phyloP scores from a whole-genome alignment of 1,139 yeast genomes.

The Blastobotrys apis region DNA sequence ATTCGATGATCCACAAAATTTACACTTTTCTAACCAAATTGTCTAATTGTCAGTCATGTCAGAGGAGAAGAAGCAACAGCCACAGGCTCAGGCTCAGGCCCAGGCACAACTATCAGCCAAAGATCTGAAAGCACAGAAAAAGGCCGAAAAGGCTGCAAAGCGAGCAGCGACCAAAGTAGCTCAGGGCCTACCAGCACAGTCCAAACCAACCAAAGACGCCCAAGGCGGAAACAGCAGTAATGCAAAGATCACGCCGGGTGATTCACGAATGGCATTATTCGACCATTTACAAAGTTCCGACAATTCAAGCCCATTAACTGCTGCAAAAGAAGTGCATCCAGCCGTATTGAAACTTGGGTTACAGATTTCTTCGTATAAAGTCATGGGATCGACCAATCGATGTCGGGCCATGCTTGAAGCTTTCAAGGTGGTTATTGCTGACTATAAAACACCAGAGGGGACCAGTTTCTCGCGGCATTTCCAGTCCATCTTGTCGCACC shows the following conservation, averaged over 20 bases:
- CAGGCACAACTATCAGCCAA: slow-evolving; percentile 53
- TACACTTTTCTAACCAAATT: no score
- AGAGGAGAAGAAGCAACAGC: not conserved
- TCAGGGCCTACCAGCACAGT: slow-evolving; percentile 11
- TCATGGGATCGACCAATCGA: slow-evolving; percentile 87
- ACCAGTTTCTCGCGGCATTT: slow-evolving; percentile 84
- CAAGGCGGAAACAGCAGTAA: slow-evolving; percentile 1
- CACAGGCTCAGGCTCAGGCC: not conserved
- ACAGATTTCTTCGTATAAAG: slow-evolving; percentile 74
- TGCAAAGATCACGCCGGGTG: slow-evolving; percentile 6
- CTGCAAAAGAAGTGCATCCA: slow-evolving; percentile 73
- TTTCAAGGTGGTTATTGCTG: slow-evolving; percentile 73
- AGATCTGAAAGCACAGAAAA: slow-evolving; percentile 81
- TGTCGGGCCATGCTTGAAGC: slow-evolving; percentile 82
- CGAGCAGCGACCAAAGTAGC: slow-evolving; percentile 57
- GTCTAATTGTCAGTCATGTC: no score
- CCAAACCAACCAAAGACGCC: not conserved
- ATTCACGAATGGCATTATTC: slow-evolving; percentile 49
- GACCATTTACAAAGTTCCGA: slow-evolving; percentile 72
- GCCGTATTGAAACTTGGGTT: slow-evolving; percentile 73
- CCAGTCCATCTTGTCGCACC: slow-evolving; percentile 86
- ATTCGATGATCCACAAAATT: no score
- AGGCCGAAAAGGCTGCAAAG: slow-evolving; percentile 86
- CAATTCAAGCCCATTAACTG: slow-evolving; percentile 30
- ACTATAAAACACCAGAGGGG: slow-evolving; percentile 80